These are phyloP conservation scores for Tetrapisispora arboricola DNA, from an alignment of 805 yeast species.

Conservation along the genomic window DNA sequence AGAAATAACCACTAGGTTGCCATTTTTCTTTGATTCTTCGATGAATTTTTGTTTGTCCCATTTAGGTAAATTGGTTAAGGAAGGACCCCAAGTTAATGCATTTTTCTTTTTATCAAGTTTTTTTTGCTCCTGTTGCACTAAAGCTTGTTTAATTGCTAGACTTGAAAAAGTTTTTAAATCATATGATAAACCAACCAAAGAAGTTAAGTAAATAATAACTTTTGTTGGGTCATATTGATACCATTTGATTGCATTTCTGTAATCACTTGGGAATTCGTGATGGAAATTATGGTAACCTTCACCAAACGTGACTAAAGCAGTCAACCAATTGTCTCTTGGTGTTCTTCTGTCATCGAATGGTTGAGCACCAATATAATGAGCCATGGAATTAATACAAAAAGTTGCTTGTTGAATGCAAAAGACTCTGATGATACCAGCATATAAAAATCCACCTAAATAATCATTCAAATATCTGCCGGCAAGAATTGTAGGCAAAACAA, in stretches of 20 bases:
- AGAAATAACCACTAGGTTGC: slow-evolving; percentile 57
- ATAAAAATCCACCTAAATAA: slow-evolving; percentile 62
- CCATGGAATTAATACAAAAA: slow-evolving; percentile 76
- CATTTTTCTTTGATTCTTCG: slow-evolving; percentile 38
- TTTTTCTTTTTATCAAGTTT: slow-evolving; percentile 54
- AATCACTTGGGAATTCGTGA: slow-evolving; percentile 83
- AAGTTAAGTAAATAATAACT: slow-evolving; percentile 44
- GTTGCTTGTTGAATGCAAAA: slow-evolving; percentile 74
- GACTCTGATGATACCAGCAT: slow-evolving; percentile 64
- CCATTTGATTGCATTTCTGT: slow-evolving; percentile 81
- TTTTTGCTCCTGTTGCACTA: slow-evolving; percentile 76
- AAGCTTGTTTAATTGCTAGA: slow-evolving; percentile 74
- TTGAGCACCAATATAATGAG: slow-evolving; percentile 79
- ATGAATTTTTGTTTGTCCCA: slow-evolving; percentile 60
- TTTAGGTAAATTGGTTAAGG: slow-evolving; percentile 54
- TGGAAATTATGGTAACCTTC: slow-evolving; percentile 89
- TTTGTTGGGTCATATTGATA: slow-evolving; percentile 83
- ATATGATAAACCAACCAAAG: slow-evolving; percentile 59
- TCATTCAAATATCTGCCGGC: slow-evolving; percentile 51
- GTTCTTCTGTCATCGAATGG: slow-evolving; percentile 84
- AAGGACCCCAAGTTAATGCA: slow-evolving; percentile 66
- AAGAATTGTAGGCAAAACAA: slow-evolving; percentile 49
- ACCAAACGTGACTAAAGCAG: slow-evolving; percentile 78
- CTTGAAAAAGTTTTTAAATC: slow-evolving; percentile 68
- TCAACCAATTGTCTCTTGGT: slow-evolving; percentile 71